Evolutionary conservation across 208 protist species (phyloP), one percentile per base, ranked within the genome.

Genomic region (Crithidia fasciculata): DNA sequence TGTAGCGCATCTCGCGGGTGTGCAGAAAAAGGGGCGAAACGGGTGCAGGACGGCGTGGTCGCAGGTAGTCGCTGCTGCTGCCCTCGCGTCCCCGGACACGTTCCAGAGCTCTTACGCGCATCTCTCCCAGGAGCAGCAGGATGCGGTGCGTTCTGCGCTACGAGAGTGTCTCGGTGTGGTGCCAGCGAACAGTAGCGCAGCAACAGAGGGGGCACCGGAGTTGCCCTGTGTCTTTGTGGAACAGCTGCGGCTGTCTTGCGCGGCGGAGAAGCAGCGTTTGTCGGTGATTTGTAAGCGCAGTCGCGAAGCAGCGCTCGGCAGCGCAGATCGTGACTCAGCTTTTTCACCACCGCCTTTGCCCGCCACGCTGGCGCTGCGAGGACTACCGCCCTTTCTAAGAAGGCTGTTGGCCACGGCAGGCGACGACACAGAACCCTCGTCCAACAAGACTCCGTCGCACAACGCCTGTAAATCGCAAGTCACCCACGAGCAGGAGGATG

Each of bases 221-320:
- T 13, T 68, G 12, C 15, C 53, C 16, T 76, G 71, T 16, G 53
- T 43, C 15, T 76, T 70, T 50, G 61, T 55, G 13, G 62, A 69
- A 45, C 62, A 63, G 44, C 49, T 76, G 28, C 28, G 28, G 28
- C 28, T 28, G 60, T 41, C 60, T 0, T 54, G 18, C 28, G 19
- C 44, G 36, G 45, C 60, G 45, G 44, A 66, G 60, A 18, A 54
- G 18, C 18, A 5, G 28, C 44, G 58, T 5, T 45, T 40, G 16
- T 63, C 41, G 8, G 4, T 1, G 28, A 28, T 28, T 28, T 28
- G 1, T 28, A 28, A 1, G 28, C 28, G 28, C 0, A 28, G 28
- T 28, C 28, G 28, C 28, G 28, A 28, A 28, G 0, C 28, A 28
- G 28, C 28, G 28, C 28, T 28, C 28, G 28, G 28, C 28, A 28